Base-by-base conservation (phyloP, 1,284 basidiomycete genomes). In the Anthracocystis walkeri region DNA sequence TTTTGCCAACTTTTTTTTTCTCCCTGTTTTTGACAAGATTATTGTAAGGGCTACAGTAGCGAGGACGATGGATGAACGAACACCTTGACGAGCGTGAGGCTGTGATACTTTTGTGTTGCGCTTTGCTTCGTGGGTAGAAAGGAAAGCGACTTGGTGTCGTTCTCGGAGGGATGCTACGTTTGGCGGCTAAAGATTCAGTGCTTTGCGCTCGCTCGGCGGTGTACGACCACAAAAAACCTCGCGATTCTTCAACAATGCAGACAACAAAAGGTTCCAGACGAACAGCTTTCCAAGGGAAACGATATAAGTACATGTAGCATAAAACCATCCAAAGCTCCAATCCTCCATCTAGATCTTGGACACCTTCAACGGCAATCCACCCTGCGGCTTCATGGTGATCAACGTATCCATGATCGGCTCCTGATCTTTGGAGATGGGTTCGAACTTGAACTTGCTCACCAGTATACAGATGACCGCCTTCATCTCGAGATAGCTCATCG, bases 331-430 rank as follows among this genome's bases (percentile, higher is more conserved):
- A 25, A 25, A 8, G 16, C 23, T 33, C 20, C 4, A 33, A 14
- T 21, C 33, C 23, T 23, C 54, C 18, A 8, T 20, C 18, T 27
- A 69, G 8, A 65, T 58, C 21, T 29, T 50, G 21, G 44, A 77
- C 7, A 79, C 57, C 38, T 68, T 64, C n/a, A 79, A 51, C 23
- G 57, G 56, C 1, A 80, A 49, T n/a, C 78, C 78, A 7, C 70
- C 76, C 42, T 78, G 44, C 1, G 78, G 78, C 66, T 78, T 76
- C 78, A 78, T 78, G 20, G 78, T 80, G 53, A 80, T 80, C 51
- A 75, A 44, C 11, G 75, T 69, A 27, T 70, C 74, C 67, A 75
- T 75, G 48, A 64, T 42, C 11, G 67, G 68, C 7, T 16, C 21
- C 21, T 78, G 73, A 7, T 76, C 67, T 44, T 61, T 60, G 21